Evolutionary conservation across 164 flowering plant species (phyloP), one percentile per base, ranked within the genome.

Genomic region (Akebia trifoliata): DNA sequence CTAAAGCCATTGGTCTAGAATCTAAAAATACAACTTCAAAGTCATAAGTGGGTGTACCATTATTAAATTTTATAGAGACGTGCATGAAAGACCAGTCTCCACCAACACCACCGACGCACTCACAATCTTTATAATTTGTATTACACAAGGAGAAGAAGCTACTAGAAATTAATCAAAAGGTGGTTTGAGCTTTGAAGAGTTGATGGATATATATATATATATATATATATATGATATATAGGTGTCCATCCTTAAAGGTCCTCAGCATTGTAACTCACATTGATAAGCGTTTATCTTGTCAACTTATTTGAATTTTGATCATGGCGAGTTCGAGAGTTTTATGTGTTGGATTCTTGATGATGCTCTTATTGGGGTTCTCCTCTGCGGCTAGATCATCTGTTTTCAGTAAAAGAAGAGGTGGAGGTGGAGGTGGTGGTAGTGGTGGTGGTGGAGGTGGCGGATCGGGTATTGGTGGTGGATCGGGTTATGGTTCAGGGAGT

Each of bases 341-440:
- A 9, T 47, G 55, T 50, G 5, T 30, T 39, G 26, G 35, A 28
- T 38, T 58, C 31, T 50, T 58, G 14, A 46, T 65, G n/a, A 37
- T 65, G 58, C 59, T 65, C 21, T 28, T 51, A 22, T 21, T 51
- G 12, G 68, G 44, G 50, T 54, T 57, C 11, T 43, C 50, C 14
- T 42, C 36, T 21, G 68, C 62, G 22, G 68, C 57, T 39, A 57
- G 69, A 50, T 6, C 35, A 1, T 20, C 50, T n/a, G n/a, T 22
- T 5, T 29, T 2, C 30, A 38, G 26, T 8, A 20, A 0, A n/a
- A 50, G 28, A 40, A 50, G 50, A 17, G 50, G 60, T 6, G 60
- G 60, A 4, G 56, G 56, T 17, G 56, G 40, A 1, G 38, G 21
- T 3, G 34, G 12, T 40, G 59, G 59, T 2, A 21, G 21, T 2